These are phyloP conservation scores for Stygiomarasmius scandens DNA, from an alignment of 1,284 basidiomycete species.

Conservation along the genomic window DNA sequence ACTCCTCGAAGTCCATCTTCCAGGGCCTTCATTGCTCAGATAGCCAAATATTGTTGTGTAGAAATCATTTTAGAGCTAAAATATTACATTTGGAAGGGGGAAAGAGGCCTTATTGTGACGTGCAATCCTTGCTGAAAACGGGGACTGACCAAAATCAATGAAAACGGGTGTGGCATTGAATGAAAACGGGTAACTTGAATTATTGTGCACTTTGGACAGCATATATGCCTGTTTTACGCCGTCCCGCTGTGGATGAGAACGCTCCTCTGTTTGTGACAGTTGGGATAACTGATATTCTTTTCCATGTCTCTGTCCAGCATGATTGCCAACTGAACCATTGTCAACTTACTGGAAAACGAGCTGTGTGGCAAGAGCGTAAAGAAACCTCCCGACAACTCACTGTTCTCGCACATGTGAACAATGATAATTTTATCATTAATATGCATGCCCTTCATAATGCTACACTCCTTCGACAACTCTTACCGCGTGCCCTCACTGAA, in stretches of 20 bases:
- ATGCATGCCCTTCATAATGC: constrained; percentile 27
- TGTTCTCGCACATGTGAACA: constrained; percentile 14
- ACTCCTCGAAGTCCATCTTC: no score
- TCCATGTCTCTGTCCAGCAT: constrained; percentile 29
- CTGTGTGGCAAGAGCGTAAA: constrained; percentile 5
- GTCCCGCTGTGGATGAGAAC: not conserved
- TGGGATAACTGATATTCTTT: constrained; percentile 17
- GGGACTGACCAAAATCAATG: no score
- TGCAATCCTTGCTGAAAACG: no score
- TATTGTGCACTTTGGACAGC: no score
- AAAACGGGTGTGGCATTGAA: no score
- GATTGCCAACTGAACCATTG: constrained; percentile 22
- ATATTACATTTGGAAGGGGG: no score
- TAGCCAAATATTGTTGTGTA: no score
- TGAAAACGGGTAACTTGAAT: no score
- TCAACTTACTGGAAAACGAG: not conserved
- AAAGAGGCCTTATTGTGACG: no score
- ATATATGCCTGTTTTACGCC: constrained; percentile 1
- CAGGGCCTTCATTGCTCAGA: no score
- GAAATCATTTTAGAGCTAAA: no score
- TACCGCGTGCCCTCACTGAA: constrained; percentile 45
- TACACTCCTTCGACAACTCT: constrained; percentile 25
- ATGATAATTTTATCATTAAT: constrained; percentile 21
- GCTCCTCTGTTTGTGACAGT: not conserved
- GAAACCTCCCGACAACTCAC: not conserved